These are phyloP conservation scores for Graphiopsis chlorocephala DNA, from an alignment of 2,329 filamentous ascomycete species.

Conservation along the genomic window DNA sequence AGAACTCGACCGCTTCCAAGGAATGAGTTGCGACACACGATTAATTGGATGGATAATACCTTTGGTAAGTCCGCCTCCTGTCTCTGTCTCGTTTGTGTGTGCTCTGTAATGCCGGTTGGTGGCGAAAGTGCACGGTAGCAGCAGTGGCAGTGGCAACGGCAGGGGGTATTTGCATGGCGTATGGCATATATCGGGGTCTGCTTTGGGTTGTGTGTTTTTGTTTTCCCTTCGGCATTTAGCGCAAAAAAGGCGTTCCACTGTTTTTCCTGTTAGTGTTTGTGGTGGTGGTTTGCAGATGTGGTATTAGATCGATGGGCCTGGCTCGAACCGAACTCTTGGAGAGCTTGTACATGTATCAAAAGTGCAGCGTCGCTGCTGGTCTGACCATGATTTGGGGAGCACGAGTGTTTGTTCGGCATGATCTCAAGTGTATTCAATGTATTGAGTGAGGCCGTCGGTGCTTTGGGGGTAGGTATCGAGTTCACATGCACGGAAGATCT, in stretches of 20 bases:
- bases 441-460: not conserved
- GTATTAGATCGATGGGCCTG: not conserved
- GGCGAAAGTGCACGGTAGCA: not conserved
- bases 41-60: not conserved
- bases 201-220: not conserved
- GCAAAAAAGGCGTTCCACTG: not conserved
- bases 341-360: constrained; percentile 4
- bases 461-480: not conserved
- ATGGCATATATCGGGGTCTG: not conserved
- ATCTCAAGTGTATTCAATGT: no score
- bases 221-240: not conserved
- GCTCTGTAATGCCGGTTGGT: not conserved
- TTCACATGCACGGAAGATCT: not conserved
- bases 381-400: not conserved
- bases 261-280: not conserved
- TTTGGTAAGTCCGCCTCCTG: not conserved
- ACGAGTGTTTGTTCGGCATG: not conserved
- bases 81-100: not conserved
- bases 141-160: not conserved
- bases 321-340: not conserved
- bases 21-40: not conserved
- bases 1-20: not conserved
- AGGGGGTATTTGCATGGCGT: not conserved
- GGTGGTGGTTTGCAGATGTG: not conserved
- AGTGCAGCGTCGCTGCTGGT: constrained; percentile 1